Evolutionary conservation across 768 basidiomycete genomes (phyloP), one percentile per base, ranked within the genome.

Genomic region (Lactarius sanguifluus): DNA sequence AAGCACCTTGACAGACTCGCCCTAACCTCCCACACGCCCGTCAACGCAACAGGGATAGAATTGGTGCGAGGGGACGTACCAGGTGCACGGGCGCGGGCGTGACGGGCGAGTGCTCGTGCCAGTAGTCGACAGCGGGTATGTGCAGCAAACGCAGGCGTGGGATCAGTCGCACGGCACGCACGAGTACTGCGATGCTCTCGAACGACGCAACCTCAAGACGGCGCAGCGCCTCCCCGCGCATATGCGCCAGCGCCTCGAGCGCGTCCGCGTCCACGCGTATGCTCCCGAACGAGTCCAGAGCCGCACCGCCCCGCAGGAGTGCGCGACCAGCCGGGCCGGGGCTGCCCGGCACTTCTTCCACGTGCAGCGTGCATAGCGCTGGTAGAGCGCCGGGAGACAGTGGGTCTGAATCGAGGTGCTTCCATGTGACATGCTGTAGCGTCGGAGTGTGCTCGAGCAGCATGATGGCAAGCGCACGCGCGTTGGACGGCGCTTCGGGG

Each of bases 321-420:
- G 25, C 54, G 9, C 28, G 40, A 1, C 50, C 52, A 8, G 28
- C 38, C 3, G 10, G 6, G 23, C 52, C 61, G 32, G 41, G 56
- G 56, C 56, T 32, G 18, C n/a, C 20, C 1, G 30, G 41, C 1
- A 45, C 55, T 7, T 43, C 38, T 5, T 43, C 32, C 18, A n/a
- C 56, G 41, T 41, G 66, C 34, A 65, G 57, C 61, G 45, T 67
- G 69, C 61, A 74, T 68, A 43, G 77, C 15, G 40, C n/a, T 13
- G 62, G 62, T 23, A 64, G 56, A 12, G 62, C 32, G 4, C 41
- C n/a, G 2, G 56, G 1, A n/a, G 56, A 28, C 1, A 57, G 30
- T 12, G 34, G 20, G 3, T 7, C 13, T 0, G 34, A n/a, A 0
- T 50, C 55, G 6, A 47, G 54, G 56, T 56, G 12, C 36, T 13